phyloP scores from a whole-genome alignment of 2,329 filamentous ascomycete species.

The Talaromyces rugulosus region DNA sequence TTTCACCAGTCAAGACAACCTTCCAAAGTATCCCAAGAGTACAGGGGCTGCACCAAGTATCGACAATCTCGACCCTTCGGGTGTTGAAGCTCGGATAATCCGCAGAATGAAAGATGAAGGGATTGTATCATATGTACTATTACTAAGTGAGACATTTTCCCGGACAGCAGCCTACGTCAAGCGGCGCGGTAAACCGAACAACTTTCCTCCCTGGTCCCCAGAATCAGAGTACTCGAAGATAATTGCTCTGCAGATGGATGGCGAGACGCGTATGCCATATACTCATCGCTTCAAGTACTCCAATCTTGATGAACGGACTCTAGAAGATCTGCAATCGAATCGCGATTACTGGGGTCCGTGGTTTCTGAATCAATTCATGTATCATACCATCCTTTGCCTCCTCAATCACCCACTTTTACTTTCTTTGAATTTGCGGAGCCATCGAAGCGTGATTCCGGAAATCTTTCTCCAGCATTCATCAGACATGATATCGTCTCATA shows the following conservation, averaged over 20 bases:
- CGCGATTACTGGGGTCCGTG: slow-evolving; percentile 53
- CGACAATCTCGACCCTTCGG: slow-evolving; percentile 19
- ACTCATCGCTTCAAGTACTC: slow-evolving; percentile 50
- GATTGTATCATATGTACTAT: slow-evolving; percentile 45
- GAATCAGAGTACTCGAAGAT: slow-evolving; percentile 52
- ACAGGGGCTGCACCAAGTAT: slow-evolving; percentile 23
- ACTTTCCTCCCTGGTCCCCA: slow-evolving; percentile 46
- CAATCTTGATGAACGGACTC: slow-evolving; percentile 41
- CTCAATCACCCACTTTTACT: slow-evolving; percentile 53
- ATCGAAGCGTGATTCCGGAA: slow-evolving; percentile 50
- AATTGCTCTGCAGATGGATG: slow-evolving; percentile 48
- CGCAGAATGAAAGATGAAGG: slow-evolving; percentile 33
- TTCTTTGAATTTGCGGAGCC: slow-evolving; percentile 50
- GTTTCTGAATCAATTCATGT: slow-evolving; percentile 51
- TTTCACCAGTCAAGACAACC: slow-evolving; percentile 26
- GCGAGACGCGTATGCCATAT: slow-evolving; percentile 49
- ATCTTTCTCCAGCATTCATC: slow-evolving; percentile 53
- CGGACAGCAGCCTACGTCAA: slow-evolving; percentile 47
- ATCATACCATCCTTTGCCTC: slow-evolving; percentile 51
- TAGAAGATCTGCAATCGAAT: slow-evolving; percentile 41
- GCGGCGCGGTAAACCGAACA: slow-evolving; percentile 40
- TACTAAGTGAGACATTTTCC: slow-evolving; percentile 47
- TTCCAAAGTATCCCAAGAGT: slow-evolving; percentile 38
- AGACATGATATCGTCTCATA: slow-evolving; percentile 49
- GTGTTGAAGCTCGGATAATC: slow-evolving; percentile 20